These are phyloP conservation scores for Apiotrichum siamense DNA, from an alignment of 1,284 basidiomycete genomes.

Conservation along the genomic window DNA sequence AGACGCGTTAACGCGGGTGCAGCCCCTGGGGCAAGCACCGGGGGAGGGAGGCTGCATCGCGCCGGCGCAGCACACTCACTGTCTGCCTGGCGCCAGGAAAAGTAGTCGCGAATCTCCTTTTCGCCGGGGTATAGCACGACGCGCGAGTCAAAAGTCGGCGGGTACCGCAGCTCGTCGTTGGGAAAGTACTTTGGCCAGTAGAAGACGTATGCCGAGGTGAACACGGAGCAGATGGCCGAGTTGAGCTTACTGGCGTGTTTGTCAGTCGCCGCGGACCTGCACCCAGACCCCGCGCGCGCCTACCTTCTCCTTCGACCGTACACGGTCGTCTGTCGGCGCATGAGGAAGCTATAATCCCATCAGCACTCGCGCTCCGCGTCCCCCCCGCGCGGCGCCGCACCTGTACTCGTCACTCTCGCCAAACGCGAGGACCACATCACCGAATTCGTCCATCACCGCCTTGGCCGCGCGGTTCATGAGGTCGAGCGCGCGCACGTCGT, in stretches of 20 bases:
- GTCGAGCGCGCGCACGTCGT: slow-evolving; percentile 75
- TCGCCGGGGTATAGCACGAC: slow-evolving; percentile 75
- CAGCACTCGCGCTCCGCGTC: no score
- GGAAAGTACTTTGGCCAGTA: slow-evolving; percentile 75
- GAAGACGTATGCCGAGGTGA: slow-evolving; percentile 88
- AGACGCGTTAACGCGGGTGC: no score
- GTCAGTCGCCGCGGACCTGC: neutral
- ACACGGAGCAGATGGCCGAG: slow-evolving; percentile 79
- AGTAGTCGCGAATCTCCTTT: slow-evolving; percentile 79
- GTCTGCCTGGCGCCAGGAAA: slow-evolving; percentile 91
- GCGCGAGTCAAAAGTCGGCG: slow-evolving; percentile 88
- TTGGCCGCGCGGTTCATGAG: slow-evolving; percentile 90
- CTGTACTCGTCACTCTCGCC: slow-evolving; percentile 98
- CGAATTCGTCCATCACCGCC: slow-evolving; percentile 72
- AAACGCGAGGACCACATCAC: slow-evolving; percentile 78
- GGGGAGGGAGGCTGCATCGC: neutral
- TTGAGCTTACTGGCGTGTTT: slow-evolving; percentile 78
- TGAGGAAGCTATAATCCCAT: slow-evolving; percentile 78
- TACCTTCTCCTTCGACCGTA: slow-evolving; percentile 73
- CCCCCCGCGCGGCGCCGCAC: no score
- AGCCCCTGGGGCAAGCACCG: no score
- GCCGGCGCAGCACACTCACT: slow-evolving; percentile 56
- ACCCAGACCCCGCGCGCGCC: no score
- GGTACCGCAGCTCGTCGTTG: slow-evolving; percentile 61
- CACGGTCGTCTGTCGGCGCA: slow-evolving; percentile 65